Evolutionary conservation across 2,329 filamentous ascomycete genomes (phyloP), one percentile per base, ranked within the genome.

Genomic region (Ophiosphaerella narmari): DNA sequence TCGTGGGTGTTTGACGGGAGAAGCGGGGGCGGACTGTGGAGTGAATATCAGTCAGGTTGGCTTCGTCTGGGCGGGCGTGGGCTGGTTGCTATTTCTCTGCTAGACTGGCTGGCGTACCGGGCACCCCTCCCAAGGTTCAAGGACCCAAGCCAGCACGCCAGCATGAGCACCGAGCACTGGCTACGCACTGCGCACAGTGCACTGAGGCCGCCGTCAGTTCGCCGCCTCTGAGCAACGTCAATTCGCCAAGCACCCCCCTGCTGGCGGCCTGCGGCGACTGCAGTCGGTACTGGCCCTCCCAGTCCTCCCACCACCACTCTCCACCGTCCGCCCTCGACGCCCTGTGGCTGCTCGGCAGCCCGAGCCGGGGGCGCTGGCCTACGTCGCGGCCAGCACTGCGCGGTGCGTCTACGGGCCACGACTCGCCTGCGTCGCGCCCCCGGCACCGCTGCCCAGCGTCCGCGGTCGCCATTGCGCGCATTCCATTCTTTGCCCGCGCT

Each of bases 61-160:
- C 54, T 52, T 43, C 23, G 39, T 43, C 54, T 52, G 54, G 50
- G 50, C 49, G 50, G 36, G 50, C 52, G 47, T 52, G 56, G 55
- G 53, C 54, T 57, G 46, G 41, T 48, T 42, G 48, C 7, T 66
- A 63, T 66, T 66, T 67, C 60, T 63, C 60, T 65, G 53, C 54
- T 57, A 57, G 53, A 5, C 18, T 21, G 18, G 18, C 4, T 21
- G 18, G 18, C 18, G 18, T 21, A 4, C 18, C 56, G 54, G 46
- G 39, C 26, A 29, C 26, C 26, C 26, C 26, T 29, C 26, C 26
- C 26, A 29, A 29, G 18, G 4, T 5, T 4, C 18, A 21, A 21
- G 18, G 18, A 46, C 54, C 26, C 26, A 29, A 29, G 26, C 26
- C 26, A 29, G 11, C 26, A 29, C 7, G 7, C 26, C 11, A 9